Evolutionary conservation across 2,329 filamentous ascomycete genomes (phyloP), one percentile per base, ranked within the genome.

Genomic region (Pyrenophora graminea): DNA sequence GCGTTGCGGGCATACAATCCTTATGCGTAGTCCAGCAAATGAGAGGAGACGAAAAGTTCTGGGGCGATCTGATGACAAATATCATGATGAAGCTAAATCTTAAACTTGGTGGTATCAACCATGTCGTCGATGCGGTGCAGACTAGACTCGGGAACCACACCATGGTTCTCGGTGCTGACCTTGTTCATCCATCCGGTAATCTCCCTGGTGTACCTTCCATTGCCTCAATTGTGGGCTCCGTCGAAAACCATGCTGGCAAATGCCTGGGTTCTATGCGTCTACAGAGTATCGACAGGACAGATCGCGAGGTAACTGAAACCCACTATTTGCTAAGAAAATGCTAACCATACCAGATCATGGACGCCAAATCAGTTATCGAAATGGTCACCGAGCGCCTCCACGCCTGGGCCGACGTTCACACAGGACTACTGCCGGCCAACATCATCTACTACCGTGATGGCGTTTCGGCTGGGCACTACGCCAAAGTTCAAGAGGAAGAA

Each of bases 191-290:
- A 25, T 9, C 23, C 23, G 8, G 23, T 9, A 25, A 25, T 9
- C 23, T 25, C 8, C 23, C 23, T 25, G 61, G 9, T 63, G 59
- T 0, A 6, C 76, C 76, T 0, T 77, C 74, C 0, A 70, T 79
- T 12, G 75, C 76, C 1, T 69, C 69, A 3, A 60, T 79, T 2
- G 77, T 78, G 8, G 75, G 71, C 4, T 76, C 71, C 27, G 52
- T 71, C 4, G 74, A 78, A 39, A 17, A 48, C 0, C 17, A 53
- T 1, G 69, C 63, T 12, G 59, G 58, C 0, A 65, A 64, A 12
- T 78, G 65, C 32, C 64, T 69, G 0, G 76, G 73, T 2, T 74
- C 69, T 0, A 63, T 76, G 48, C 59, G 74, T 1, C 49, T 72
- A 1, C 74, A 78, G 21, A 39, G 41, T 12, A 34, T 13, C 3